phyloP scores from a whole-genome alignment of 495 filamentous ascomycete genomes.

The Penicillium roqueforti region DNA sequence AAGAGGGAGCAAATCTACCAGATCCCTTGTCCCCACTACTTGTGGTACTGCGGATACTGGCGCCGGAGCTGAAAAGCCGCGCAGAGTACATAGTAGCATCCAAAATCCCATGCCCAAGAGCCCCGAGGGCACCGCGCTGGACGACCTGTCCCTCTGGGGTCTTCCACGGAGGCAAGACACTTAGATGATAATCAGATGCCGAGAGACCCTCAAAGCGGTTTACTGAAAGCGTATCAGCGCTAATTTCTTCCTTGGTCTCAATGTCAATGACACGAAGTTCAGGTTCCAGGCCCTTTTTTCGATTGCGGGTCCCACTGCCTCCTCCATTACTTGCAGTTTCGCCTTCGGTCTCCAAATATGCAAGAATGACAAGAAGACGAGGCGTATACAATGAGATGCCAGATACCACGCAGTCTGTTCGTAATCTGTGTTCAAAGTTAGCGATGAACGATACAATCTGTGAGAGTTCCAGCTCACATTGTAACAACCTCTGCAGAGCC shows the following conservation, averaged over 20 bases:
- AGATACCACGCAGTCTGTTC: constrained; percentile 94
- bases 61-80: constrained; percentile 78
- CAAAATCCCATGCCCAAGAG: constrained; percentile 60
- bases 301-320: constrained; percentile 54
- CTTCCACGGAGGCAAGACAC: constrained; percentile 70
- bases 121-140: constrained; percentile 65
- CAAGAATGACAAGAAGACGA: constrained; percentile 81
- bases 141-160: constrained; percentile 50
- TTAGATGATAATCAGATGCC: constrained; percentile 89
- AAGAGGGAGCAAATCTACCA: constrained; percentile 39
- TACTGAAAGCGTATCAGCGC: constrained; percentile 76
- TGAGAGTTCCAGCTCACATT: constrained; percentile 57
- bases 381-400: constrained; percentile 96
- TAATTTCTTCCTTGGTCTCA: constrained; percentile 69
- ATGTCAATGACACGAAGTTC: constrained; percentile 90
- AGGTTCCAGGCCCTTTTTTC: constrained; percentile 72
- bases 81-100: constrained; percentile 82
- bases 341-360: constrained; percentile 73
- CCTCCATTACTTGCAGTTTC: constrained; percentile 35
- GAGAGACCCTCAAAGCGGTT: constrained; percentile 80
- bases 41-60: constrained; percentile 70
- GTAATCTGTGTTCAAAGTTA: constrained; percentile 54
- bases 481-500: constrained; percentile 85
- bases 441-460: neutral
- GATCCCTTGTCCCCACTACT: constrained; percentile 56